A percentile compares a stretch with the other conserved stretches of the same genome.
phyloP scores from a whole-genome alignment of 2,329 filamentous ascomycete species.

The Monosporascus sp. region DNA sequence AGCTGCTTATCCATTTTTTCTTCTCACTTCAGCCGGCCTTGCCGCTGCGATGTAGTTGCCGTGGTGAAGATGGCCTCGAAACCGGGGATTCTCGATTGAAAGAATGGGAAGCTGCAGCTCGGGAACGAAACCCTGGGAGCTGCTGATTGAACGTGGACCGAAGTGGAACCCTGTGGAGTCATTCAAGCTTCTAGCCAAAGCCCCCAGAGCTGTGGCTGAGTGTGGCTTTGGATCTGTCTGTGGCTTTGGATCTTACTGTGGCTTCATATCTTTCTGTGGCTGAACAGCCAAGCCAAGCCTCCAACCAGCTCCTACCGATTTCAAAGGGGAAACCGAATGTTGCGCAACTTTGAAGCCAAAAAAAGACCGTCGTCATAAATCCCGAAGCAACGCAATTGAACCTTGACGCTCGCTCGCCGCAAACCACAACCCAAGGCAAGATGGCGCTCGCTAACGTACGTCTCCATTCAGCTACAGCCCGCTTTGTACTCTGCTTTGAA shows the following conservation, averaged over 20 bases:
- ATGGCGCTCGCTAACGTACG: background rate
- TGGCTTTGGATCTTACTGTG: background rate
- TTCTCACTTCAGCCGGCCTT: too few species aligned
- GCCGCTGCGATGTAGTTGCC: background rate
- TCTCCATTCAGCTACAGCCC: background rate
- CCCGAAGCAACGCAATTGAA: background rate
- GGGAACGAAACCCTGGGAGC: too few species aligned
- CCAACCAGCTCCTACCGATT: background rate
- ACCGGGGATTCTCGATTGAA: background rate
- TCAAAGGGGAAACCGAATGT: background rate
- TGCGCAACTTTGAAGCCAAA: background rate
- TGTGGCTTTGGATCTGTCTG: too few species aligned
- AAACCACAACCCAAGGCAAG: background rate
- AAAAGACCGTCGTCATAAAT: background rate
- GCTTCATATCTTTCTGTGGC: background rate
- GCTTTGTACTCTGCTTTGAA: background rate
- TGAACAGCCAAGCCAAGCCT: background rate
- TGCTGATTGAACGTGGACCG: background rate
- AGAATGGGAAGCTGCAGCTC: background rate
- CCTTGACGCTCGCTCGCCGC: background rate
- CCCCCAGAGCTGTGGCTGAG: too few species aligned
- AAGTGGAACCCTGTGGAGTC: background rate
- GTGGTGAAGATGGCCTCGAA: background rate
- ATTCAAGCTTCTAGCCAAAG: too few species aligned
- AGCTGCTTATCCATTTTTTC: slow-evolving; percentile 55